Evolutionary conservation across 805 yeast genomes (phyloP).

Genomic region (Metschnikowia noctiluminum): DNA sequence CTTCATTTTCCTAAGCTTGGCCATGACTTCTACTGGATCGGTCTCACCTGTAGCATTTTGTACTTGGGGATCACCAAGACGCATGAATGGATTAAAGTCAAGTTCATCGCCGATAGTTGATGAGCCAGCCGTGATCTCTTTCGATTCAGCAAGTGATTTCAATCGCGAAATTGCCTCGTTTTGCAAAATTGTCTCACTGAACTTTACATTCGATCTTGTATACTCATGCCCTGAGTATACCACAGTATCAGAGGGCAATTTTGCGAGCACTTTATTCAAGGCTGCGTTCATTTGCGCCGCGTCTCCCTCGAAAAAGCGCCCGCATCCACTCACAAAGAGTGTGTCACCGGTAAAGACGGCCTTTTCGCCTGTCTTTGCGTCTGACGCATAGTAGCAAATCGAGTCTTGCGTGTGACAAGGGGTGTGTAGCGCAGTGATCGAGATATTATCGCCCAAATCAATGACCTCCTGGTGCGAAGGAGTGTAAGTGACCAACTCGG

Average conservation of each 20-base stretch:
- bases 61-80: slow-evolving; percentile 62
- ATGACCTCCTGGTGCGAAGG: slow-evolving; percentile 64
- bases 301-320: slow-evolving; percentile 91
- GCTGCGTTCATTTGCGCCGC: slow-evolving; percentile 77
- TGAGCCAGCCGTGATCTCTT: slow-evolving; percentile 79
- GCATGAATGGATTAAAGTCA: slow-evolving; percentile 85
- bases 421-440: slow-evolving; percentile 81
- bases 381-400: slow-evolving; percentile 78
- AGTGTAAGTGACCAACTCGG: slow-evolving; percentile 66
- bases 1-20: slow-evolving; percentile 69
- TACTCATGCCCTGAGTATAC: slow-evolving; percentile 97
- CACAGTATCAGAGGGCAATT: slow-evolving; percentile 63
- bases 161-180: slow-evolving; percentile 54
- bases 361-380: slow-evolving; percentile 55
- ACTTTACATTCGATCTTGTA: slow-evolving; percentile 75
- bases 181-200: slow-evolving; percentile 63
- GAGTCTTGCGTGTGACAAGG: slow-evolving; percentile 99
- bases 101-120: slow-evolving; percentile 85
- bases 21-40: slow-evolving; percentile 61
- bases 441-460: slow-evolving; percentile 59
- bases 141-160: slow-evolving; percentile 44
- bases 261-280: slow-evolving; percentile 54
- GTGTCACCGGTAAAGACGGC: slow-evolving; percentile 97
- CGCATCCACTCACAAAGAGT: slow-evolving; percentile 90
- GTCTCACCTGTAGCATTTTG: slow-evolving; percentile 53